Conservation (phyloP, 2,329 filamentous ascomycete genomes). For the Diplodia mutila region DNA sequence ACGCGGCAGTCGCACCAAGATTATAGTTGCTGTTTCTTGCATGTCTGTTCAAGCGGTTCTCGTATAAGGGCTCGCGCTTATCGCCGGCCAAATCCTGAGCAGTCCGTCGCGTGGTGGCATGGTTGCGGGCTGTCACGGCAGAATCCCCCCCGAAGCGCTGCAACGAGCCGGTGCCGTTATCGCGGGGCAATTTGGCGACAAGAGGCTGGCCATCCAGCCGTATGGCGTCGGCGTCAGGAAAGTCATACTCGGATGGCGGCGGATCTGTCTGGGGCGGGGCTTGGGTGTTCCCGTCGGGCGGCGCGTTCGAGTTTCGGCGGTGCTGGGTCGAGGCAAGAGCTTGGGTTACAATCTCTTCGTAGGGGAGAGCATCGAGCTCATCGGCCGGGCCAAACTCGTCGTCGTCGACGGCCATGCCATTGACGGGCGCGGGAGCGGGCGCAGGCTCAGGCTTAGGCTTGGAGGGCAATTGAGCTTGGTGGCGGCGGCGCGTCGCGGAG, state of each 20-base stretch:
- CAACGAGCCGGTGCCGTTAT: background rate
- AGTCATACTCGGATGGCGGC: slow-evolving; percentile 46
- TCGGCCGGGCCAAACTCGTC: slow-evolving; percentile 52
- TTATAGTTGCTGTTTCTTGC: slow-evolving; percentile 1
- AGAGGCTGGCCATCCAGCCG: slow-evolving; percentile 46
- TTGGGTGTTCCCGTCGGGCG: slow-evolving; percentile 2
- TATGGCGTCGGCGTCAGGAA: slow-evolving; percentile 40
- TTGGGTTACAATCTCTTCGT: slow-evolving; percentile 50
- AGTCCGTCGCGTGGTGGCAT: slow-evolving; percentile 11
- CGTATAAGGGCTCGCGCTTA: background rate
- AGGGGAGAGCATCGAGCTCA: slow-evolving; percentile 51
- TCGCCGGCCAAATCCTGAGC: background rate
- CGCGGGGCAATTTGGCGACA: background rate
- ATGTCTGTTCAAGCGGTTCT: slow-evolving; percentile 1
- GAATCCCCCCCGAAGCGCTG: background rate
- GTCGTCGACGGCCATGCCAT: slow-evolving; percentile 44
- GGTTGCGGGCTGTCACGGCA: background rate
- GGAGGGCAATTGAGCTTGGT: background rate
- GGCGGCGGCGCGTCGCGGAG: slow-evolving; percentile 10
- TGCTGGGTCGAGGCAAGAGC: slow-evolving; percentile 50
- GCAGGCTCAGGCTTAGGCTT: too few species aligned
- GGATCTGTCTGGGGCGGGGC: background rate
- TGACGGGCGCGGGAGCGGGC: slow-evolving; percentile 13
- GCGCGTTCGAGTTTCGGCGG: background rate
- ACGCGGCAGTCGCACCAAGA: background rate